phyloP scores from a whole-genome alignment of 2,329 filamentous ascomycete species.

The Gaeumannomyces sp. region DNA sequence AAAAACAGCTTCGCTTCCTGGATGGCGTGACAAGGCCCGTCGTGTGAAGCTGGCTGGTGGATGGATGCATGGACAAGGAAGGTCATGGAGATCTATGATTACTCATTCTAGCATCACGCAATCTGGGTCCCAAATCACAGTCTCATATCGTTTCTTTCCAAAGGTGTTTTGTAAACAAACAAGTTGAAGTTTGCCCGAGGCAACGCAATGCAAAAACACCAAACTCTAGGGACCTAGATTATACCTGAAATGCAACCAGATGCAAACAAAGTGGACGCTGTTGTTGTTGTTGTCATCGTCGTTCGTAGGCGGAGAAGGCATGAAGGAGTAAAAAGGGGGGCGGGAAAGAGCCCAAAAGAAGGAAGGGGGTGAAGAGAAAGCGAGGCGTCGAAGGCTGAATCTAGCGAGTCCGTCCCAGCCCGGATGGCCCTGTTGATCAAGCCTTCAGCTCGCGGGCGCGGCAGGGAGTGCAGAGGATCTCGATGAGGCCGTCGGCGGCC shows the following conservation, averaged over 20 bases:
- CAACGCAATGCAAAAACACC: not conserved
- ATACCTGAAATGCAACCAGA: not conserved
- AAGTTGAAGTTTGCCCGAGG: not conserved
- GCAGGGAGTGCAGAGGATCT: conserved; percentile 56
- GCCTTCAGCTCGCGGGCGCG: conserved; percentile 55
- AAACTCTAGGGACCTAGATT: not conserved
- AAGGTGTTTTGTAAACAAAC: not conserved
- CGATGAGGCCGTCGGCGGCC: conserved; percentile 36
- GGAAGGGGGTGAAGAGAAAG: not conserved
- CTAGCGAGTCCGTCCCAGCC: not conserved
- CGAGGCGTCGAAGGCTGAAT: not conserved
- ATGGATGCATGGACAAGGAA: not conserved
- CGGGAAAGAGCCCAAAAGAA: not conserved
- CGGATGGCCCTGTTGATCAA: conserved; percentile 15
- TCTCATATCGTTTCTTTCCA: not conserved
- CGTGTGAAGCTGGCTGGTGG: not conserved
- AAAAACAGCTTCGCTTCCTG: not conserved
- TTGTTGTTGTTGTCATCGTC: not conserved
- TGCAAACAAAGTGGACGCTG: not conserved
- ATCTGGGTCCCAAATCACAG: not conserved
- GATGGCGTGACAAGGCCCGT: not conserved
- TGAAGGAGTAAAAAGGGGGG: not conserved
- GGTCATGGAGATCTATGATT: not conserved
- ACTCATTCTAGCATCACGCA: not conserved
- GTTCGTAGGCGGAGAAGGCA: not conserved